Evolutionary conservation across 257 asterid genomes (phyloP).

Genomic region (Gynochthodes officinalis): DNA sequence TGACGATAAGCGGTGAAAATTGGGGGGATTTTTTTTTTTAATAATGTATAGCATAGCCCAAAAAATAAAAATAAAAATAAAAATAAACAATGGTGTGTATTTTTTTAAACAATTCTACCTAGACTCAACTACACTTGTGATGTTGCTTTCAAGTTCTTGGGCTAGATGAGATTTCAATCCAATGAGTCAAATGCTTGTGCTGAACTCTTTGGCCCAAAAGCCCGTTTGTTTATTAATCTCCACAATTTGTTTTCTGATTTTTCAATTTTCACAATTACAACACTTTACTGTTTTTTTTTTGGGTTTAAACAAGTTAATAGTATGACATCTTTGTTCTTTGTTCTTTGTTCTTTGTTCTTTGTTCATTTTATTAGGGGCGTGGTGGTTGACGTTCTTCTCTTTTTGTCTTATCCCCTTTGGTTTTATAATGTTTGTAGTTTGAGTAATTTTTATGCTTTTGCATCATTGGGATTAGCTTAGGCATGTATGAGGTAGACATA

Average conservation of each 20-base stretch:
- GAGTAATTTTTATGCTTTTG: too few relatives aligned
- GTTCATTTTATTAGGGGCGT: too few relatives aligned
- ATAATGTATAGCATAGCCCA: neutral
- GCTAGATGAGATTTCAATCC: neutral
- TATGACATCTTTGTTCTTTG: too few relatives aligned
- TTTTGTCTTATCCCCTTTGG: neutral
- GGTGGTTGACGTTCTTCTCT: neutral
- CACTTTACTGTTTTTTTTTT: too few relatives aligned
- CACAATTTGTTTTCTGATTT: neutral
- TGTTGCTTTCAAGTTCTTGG: neutral
- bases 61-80: neutral
- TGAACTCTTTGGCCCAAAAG: neutral
- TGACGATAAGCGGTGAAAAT: conserved; percentile 12
- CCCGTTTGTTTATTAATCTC: neutral
- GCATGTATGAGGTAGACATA: conserved; percentile 1
- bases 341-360: too few relatives aligned
- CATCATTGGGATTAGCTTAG: neutral
- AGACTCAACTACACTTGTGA: neutral
- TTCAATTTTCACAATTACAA: too few relatives aligned
- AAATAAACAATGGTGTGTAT: neutral
- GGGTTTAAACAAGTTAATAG: too few relatives aligned
- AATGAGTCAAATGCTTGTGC: neutral
- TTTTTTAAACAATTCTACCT: neutral
- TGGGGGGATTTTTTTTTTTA: neutral
- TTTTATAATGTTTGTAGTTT: too few relatives aligned